Percentiles rank a stretch among this genome's conserved stretches.
These are phyloP conservation scores for Nitzschia sp. DNA, from an alignment of 108 stramenopile genomes.

Conservation along the genomic window DNA sequence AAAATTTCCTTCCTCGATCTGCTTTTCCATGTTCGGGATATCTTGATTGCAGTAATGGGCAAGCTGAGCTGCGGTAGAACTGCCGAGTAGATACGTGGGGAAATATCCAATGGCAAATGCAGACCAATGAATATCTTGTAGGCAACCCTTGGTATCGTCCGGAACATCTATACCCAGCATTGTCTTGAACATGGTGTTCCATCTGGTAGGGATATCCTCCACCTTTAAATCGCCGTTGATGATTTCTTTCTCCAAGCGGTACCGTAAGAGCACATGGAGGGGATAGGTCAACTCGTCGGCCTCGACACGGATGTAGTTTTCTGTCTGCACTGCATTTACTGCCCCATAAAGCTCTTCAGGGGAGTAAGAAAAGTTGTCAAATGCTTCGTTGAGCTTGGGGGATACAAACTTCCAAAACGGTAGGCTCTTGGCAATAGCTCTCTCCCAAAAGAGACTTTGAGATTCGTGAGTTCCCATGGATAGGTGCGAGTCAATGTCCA, in stretches of 20 bases:
- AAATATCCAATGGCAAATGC: slow-evolving; percentile 83
- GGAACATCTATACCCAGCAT: slow-evolving; percentile 74
- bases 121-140: slow-evolving; percentile 88
- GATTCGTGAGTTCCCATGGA: no score
- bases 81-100: slow-evolving; percentile 85
- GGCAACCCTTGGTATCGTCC: slow-evolving; percentile 66
- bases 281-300: slow-evolving; percentile 91
- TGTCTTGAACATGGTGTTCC: slow-evolving; percentile 76
- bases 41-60: slow-evolving; percentile 59
- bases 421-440: slow-evolving; percentile 41
- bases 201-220: slow-evolving; percentile 66
- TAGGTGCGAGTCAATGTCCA: no score
- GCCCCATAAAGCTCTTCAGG: slow-evolving; percentile 70
- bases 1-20: slow-evolving; percentile 69
- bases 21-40: slow-evolving; percentile 60
- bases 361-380: slow-evolving; percentile 25
- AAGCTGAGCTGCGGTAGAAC: slow-evolving; percentile 83
- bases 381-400: slow-evolving; percentile 48
- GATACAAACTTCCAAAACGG: slow-evolving; percentile 65
- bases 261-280: slow-evolving; percentile 85
- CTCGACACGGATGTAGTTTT: slow-evolving; percentile 77
- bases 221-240: slow-evolving; percentile 63
- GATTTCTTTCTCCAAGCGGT: slow-evolving; percentile 75
- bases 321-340: slow-evolving; percentile 60
- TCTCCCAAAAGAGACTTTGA: no score